Conservation (phyloP, 495 filamentous ascomycete genomes). For the Letharia columbiana region DNA sequence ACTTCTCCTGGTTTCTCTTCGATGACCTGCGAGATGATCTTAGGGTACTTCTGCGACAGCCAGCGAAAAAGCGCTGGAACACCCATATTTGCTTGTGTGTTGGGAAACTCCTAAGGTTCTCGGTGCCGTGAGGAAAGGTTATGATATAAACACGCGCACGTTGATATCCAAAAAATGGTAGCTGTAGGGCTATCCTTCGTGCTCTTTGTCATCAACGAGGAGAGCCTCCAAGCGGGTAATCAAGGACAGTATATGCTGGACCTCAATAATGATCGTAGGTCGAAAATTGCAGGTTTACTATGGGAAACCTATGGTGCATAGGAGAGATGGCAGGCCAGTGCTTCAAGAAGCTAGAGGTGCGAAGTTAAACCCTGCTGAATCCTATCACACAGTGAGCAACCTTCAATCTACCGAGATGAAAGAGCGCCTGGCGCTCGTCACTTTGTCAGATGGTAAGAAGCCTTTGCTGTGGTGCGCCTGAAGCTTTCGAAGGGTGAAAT, state of each 20-base stretch:
- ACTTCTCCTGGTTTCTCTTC: constrained; percentile 74
- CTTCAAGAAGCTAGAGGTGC: not conserved
- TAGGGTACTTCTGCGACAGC: constrained; percentile 92
- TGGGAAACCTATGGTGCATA: not conserved
- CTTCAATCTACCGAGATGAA: not conserved
- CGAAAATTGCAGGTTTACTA: not conserved
- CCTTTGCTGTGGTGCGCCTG: not conserved
- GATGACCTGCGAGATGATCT: constrained; percentile 84
- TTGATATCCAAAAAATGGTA: not conserved
- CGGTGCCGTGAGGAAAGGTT: not conserved
- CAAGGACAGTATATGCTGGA: not conserved
- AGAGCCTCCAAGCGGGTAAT: not conserved
- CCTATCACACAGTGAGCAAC: not conserved
- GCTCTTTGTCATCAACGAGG: not conserved
- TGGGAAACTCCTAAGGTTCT: not conserved
- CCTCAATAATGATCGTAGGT: not conserved
- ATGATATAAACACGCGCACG: not conserved
- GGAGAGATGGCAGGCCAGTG: constrained; percentile 2
- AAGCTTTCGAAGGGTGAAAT: not conserved
- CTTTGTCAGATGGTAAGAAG: not conserved
- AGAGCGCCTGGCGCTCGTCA: not conserved
- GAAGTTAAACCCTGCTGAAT: not conserved
- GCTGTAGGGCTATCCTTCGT: not conserved
- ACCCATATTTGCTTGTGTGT: constrained; percentile 58
- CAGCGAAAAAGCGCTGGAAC: constrained; percentile 89